phyloP scores from a whole-genome alignment of 345 rosid species.

The Eucalyptus paniculata region DNA sequence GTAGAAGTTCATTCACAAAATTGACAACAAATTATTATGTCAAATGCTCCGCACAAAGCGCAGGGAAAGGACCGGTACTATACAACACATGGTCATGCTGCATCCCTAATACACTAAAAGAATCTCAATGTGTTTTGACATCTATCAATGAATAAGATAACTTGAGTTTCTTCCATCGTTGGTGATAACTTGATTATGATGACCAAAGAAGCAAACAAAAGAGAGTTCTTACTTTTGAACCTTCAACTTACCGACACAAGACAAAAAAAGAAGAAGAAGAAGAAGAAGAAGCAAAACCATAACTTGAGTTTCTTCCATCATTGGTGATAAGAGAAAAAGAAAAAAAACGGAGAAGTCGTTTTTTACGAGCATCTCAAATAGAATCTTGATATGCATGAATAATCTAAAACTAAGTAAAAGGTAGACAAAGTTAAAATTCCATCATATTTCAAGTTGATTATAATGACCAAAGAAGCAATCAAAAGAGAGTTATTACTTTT shows the following conservation, averaged over 20 bases:
- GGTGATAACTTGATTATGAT: neutral
- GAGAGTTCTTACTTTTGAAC: no score
- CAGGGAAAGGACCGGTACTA: rapidly evolving
- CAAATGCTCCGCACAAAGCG: neutral
- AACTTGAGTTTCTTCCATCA: neutral
- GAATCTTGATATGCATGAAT: no score
- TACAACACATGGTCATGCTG: neutral
- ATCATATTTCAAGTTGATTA: no score
- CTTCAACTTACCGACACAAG: no score
- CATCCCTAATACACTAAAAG: neutral
- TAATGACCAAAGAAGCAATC: no score
- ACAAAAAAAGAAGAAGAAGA: no score
- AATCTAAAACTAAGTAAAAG: no score
- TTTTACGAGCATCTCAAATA: neutral
- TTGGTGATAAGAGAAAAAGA: no score
- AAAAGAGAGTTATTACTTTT: no score
- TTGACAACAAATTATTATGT: neutral
- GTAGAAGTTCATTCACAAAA: neutral
- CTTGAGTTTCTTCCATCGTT: neutral
- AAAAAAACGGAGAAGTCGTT: no score
- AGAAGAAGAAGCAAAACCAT: no score
- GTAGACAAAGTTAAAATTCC: no score
- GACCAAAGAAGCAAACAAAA: neutral
- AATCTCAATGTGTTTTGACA: neutral
- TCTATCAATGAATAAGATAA: neutral